Conservation (phyloP, 78 protist species). For the Chrysochromulina tobinii region DNA sequence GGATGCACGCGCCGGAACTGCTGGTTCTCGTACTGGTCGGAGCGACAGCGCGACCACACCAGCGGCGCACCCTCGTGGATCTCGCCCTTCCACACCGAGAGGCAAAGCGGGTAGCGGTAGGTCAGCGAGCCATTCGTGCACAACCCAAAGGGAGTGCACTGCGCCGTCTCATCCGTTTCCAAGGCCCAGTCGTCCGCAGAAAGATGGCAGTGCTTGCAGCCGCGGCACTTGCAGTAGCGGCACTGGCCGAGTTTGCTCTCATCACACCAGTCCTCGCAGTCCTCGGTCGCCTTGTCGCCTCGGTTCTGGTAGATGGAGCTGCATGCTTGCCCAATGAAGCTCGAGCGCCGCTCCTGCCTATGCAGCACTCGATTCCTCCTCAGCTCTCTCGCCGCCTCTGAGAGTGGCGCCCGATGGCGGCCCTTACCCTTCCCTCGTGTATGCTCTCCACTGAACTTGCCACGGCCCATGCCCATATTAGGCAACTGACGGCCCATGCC, state of each 20-base stretch:
- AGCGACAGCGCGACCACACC: neutral
- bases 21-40: neutral
- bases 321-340: neutral
- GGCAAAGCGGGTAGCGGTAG: neutral
- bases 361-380: too few species aligned
- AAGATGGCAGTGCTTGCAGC: neutral
- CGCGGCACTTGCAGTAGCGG: slow-evolving; percentile 4
- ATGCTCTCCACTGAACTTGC: too few species aligned
- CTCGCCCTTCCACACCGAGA: neutral
- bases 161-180: neutral
- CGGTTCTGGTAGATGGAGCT: neutral
- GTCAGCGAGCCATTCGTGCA: neutral
- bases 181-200: too few species aligned
- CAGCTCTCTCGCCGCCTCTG: too few species aligned
- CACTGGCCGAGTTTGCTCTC: neutral
- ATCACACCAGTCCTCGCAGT: slow-evolving; percentile 10
- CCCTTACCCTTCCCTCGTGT: too few species aligned
- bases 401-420: too few species aligned
- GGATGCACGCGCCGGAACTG: neutral
- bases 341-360: neutral
- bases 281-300: neutral
- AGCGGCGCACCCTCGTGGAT: neutral
- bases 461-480: too few species aligned
- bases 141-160: neutral
- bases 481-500: too few species aligned